A percentile compares a stretch with the other conserved stretches of the same genome.
These are phyloP conservation scores for Cercospora zeae-maydis DNA, from an alignment of 2,329 filamentous ascomycete species.

Conservation along the genomic window DNA sequence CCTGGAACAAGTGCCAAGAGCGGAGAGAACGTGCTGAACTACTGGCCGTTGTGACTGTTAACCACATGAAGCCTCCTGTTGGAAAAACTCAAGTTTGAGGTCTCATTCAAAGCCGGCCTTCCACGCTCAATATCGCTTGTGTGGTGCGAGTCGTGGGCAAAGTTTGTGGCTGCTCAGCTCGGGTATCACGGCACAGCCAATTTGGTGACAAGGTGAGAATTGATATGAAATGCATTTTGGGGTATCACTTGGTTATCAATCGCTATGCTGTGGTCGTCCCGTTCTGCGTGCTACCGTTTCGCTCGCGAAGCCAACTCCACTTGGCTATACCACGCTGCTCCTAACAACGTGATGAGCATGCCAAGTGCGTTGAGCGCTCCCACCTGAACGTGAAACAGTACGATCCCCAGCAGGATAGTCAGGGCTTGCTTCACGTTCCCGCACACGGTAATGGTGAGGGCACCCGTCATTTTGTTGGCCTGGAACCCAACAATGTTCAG, in stretches of 20 bases:
- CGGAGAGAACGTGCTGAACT: no score
- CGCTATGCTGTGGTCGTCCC: background rate
- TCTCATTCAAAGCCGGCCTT: background rate
- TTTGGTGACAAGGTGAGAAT: background rate
- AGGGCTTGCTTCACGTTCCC: constrained; percentile 40
- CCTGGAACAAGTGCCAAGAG: no score
- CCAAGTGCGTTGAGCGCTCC: constrained; percentile 50
- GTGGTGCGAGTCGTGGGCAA: background rate
- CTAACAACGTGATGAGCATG: constrained; percentile 54
- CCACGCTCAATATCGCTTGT: background rate
- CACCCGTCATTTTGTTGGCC: constrained; percentile 40
- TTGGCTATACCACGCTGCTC: constrained; percentile 57
- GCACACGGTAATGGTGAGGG: constrained; percentile 38
- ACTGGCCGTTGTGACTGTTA: no score
- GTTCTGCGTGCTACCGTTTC: constrained; percentile 5
- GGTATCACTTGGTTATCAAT: background rate
- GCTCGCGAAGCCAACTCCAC: constrained; percentile 46
- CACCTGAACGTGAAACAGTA: constrained; percentile 37
- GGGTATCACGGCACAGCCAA: background rate
- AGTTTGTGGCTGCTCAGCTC: background rate
- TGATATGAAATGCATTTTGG: background rate
- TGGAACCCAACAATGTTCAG: constrained; percentile 40
- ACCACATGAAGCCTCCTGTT: no score
- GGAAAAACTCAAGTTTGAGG: no score
- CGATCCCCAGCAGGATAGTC: constrained; percentile 38